phyloP scores from a whole-genome alignment of 495 filamentous ascomycete species.

The Tetracladium setigerum region DNA sequence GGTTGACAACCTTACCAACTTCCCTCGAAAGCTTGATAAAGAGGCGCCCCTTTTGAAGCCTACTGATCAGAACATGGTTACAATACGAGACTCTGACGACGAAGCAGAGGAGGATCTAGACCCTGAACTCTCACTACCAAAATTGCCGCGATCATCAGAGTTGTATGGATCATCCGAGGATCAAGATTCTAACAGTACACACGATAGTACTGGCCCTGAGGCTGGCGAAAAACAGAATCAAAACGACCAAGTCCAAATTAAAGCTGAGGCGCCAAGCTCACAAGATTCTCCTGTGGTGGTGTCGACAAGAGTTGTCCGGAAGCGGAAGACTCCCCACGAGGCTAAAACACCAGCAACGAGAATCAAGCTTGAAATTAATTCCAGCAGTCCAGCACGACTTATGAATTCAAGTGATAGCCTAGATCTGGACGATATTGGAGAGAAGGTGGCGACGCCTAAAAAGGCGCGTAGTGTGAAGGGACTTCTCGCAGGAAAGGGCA shows the following conservation, averaged over 20 bases:
- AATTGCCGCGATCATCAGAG: not conserved
- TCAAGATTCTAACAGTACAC: not conserved
- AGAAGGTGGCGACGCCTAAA: slow-evolving; percentile 55
- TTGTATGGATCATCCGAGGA: not conserved
- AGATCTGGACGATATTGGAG: slow-evolving; percentile 66
- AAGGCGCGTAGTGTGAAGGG: slow-evolving; percentile 27
- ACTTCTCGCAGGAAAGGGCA: too few relatives aligned
- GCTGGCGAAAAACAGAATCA: not conserved
- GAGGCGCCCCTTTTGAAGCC: too few relatives aligned
- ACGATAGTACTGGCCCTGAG: too few relatives aligned
- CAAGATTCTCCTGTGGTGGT: slow-evolving; percentile 37
- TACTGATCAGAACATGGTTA: too few relatives aligned
- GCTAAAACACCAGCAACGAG: not conserved
- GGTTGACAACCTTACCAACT: too few relatives aligned
- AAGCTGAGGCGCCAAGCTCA: slow-evolving; percentile 21
- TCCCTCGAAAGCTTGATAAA: too few relatives aligned
- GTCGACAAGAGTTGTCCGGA: slow-evolving; percentile 13
- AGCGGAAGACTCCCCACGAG: slow-evolving; percentile 7
- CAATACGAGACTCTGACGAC: too few relatives aligned
- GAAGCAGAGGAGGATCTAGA: not conserved
- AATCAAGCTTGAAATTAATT: slow-evolving; percentile 25
- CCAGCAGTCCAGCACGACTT: slow-evolving; percentile 26
- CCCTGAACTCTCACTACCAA: not conserved
- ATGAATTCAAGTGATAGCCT: slow-evolving; percentile 48
- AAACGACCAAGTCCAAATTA: slow-evolving; percentile 1